phyloP scores from a whole-genome alignment of 2,329 filamentous ascomycete species.

The Zymoseptoria tritici region DNA sequence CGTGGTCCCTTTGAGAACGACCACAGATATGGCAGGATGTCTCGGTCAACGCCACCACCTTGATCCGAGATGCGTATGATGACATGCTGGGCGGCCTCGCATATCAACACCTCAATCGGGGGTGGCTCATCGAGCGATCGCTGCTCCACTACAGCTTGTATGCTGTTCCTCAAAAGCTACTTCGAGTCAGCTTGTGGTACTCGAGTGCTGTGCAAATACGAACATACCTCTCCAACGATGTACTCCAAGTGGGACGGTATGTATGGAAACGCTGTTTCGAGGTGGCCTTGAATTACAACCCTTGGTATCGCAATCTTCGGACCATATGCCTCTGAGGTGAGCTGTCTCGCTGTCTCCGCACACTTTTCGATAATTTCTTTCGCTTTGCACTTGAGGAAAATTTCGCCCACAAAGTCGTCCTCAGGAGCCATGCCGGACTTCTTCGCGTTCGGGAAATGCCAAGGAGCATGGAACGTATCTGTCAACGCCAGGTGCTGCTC shows the following conservation, averaged over 20 bases:
- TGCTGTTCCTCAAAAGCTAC: slow-evolving; percentile 76
- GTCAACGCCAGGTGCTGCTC: slow-evolving; percentile 94
- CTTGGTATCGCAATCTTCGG: slow-evolving; percentile 65
- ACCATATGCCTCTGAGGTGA: slow-evolving; percentile 70
- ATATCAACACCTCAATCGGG: slow-evolving; percentile 88
- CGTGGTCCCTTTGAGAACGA: slow-evolving; percentile 91
- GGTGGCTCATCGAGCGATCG: slow-evolving; percentile 50
- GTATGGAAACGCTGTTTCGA: slow-evolving; percentile 88
- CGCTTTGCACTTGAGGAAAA: slow-evolving; percentile 88
- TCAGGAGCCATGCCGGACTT: slow-evolving; percentile 52
- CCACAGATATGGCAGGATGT: slow-evolving; percentile 85
- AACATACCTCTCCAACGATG: slow-evolving; percentile 67
- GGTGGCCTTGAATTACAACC: slow-evolving; percentile 75
- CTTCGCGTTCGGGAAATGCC: slow-evolving; percentile 77
- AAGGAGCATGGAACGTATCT: slow-evolving; percentile 84
- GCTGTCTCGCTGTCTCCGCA: slow-evolving; percentile 64
- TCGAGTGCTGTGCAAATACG: not conserved
- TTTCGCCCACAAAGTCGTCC: slow-evolving; percentile 86
- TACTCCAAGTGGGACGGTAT: slow-evolving; percentile 95
- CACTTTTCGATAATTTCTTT: slow-evolving; percentile 82
- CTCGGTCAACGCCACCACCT: slow-evolving; percentile 81
- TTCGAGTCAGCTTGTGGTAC: not conserved
- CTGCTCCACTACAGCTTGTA: slow-evolving; percentile 82
- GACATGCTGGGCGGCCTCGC: slow-evolving; percentile 87
- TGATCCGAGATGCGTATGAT: slow-evolving; percentile 95